Percentiles rank a stretch among this genome's conserved stretches.
Conservation (phyloP, 441 rosid genomes). For the Geranium incanum region DNA sequence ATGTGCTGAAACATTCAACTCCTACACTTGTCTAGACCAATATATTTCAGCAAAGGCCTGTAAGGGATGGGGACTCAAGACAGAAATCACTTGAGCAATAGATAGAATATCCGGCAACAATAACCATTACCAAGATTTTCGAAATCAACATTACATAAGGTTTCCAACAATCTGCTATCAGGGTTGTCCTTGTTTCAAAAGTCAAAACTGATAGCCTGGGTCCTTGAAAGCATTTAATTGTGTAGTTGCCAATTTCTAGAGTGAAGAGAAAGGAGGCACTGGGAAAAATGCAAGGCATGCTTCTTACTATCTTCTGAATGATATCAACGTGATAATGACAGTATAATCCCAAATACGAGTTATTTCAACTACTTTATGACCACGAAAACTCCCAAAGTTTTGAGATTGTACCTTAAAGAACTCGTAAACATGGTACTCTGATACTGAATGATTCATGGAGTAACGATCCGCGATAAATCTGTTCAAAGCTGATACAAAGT, state of each 20-base stretch:
- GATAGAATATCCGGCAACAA: not conserved
- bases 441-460: slow-evolving; percentile 58
- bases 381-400: slow-evolving; percentile 3
- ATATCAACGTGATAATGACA: not conserved
- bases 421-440: slow-evolving; percentile 92
- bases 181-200: not conserved
- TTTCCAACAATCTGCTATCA: not conserved
- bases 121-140: not conserved
- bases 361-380: slow-evolving; percentile 3
- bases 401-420: slow-evolving; percentile 70
- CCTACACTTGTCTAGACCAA: not conserved
- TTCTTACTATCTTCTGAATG: not conserved
- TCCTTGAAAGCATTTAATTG: slow-evolving; percentile 6
- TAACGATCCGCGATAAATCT: slow-evolving; percentile 85
- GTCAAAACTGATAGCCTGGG: not conserved
- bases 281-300: not conserved
- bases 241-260: slow-evolving; percentile 12
- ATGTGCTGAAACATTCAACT: slow-evolving; percentile 7
- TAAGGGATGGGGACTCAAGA: not conserved
- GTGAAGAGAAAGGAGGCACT: not conserved
- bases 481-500: slow-evolving; percentile 88
- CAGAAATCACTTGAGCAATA: not conserved
- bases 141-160: not conserved
- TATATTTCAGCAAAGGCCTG: not conserved
- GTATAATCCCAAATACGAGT: not conserved